A percentile compares a stretch with the other conserved stretches of the same genome.
Evolutionary conservation across 495 filamentous ascomycete species (phyloP).

Genomic region (Podospora anserina): DNA sequence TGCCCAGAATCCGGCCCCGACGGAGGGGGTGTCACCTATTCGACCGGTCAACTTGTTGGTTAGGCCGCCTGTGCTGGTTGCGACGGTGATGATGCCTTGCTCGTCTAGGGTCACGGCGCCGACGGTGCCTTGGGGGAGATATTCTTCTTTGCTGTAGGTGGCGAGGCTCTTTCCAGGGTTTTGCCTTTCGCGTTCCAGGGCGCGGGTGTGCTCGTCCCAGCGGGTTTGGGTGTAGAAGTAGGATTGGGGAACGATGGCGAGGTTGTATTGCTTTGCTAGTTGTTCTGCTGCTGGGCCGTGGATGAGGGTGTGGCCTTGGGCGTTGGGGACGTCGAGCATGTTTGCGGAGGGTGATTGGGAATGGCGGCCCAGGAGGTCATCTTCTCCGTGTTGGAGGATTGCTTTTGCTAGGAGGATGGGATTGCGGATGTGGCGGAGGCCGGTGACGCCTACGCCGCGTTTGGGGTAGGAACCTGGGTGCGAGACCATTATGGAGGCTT

Average conservation of each 20-base stretch:
- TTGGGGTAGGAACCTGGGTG: constrained; percentile 58
- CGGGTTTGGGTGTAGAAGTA: constrained; percentile 78
- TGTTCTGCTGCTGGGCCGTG: constrained; percentile 62
- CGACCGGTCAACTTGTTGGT: constrained; percentile 85
- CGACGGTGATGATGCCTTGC: constrained; percentile 68
- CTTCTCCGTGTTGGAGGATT: constrained; percentile 62
- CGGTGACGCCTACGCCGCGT: constrained; percentile 71
- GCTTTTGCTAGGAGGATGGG: constrained; percentile 73
- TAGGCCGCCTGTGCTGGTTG: constrained; percentile 83
- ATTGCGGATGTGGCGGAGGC: constrained; percentile 69
- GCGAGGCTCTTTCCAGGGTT: constrained; percentile 25
- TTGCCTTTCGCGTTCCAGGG: constrained; percentile 53
- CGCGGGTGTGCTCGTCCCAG: constrained; percentile 79
- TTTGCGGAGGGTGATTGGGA: constrained; percentile 31
- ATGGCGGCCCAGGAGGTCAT: constrained; percentile 35
- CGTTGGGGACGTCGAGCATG: constrained; percentile 40
- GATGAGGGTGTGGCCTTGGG: constrained; percentile 67
- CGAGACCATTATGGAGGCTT: constrained; percentile 87
- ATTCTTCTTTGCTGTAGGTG: constrained; percentile 53
- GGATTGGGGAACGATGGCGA: constrained; percentile 60
- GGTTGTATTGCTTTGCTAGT: constrained; percentile 62
- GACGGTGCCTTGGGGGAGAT: constrained; percentile 78
- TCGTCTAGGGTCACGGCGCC: constrained; percentile 77
- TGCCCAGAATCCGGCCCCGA: constrained; percentile 88
- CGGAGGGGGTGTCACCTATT: constrained; percentile 82